Base-by-base conservation (phyloP, 345 rosid genomes). In the Stellera chamaejasme region DNA sequence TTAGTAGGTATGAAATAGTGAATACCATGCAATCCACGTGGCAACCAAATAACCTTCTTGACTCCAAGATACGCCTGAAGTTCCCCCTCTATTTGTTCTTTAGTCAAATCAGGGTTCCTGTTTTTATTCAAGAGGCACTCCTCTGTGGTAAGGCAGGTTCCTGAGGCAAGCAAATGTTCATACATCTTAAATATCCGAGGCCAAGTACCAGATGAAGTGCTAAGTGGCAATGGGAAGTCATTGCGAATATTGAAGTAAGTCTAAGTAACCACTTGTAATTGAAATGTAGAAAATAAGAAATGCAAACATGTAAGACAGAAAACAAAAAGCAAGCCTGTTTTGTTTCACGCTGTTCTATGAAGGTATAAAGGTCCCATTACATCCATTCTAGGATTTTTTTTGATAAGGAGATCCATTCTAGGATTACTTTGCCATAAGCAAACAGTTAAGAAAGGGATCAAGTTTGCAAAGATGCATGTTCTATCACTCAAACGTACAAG, bases 91-190 rank as follows among this genome's bases (percentile, higher is more conserved):
- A 92, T 89, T 50, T 92, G 88, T 53, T 74, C 77, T 76, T 79
- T 86, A 13, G 65, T 74, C 86, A 93, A 50, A 62, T 79, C 67
- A 7, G 96, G 96, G 52, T 89, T 93, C 60, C 97, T 70, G 63
- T 93, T 88, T 78, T 82, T 78, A 68, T 82, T 84, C 72, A 93
- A 68, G 41, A 93, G 94, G 77, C 99, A 93, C 59, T 93, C 97
- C 77, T 86, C 97, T 0, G 99, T 93, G 48, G 83, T 88, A 58
- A 93, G 82, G 71, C 94, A 89, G 46, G 99, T 89, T 56, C 96
- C 97, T 89, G 76, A 60, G 74, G 36, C 36, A 52, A 56, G 13
- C 39, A 10, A 13, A 50, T 49, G 48, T 26, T 27, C 57, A 63
- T 43, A 36, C 58, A 65, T 25, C 25, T 10, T 16, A 59, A 26